A percentile compares a stretch with the other conserved stretches of the same genome.
These are phyloP conservation scores for Penicillium occitanis DNA, from an alignment of 2,329 filamentous ascomycete species.

Conservation along the genomic window DNA sequence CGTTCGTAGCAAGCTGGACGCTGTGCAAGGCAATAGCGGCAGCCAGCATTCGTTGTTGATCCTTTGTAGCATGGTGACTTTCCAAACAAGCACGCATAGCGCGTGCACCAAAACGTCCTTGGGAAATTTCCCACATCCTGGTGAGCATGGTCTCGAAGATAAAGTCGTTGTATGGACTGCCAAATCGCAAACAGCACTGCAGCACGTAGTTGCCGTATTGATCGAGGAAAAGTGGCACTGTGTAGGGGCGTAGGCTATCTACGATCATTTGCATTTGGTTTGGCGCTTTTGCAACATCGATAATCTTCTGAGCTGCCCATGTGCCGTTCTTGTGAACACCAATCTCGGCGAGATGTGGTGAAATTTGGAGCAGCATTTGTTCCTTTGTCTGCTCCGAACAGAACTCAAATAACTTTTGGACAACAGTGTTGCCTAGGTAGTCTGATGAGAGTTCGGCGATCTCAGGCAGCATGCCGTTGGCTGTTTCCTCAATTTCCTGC, in stretches of 20 bases:
- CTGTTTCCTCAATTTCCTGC: slow-evolving; percentile 87
- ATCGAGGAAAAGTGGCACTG: slow-evolving; percentile 87
- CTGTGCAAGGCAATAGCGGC: slow-evolving; percentile 95
- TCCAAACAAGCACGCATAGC: slow-evolving; percentile 97
- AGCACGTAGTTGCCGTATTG: slow-evolving; percentile 99
- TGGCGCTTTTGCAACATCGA: slow-evolving; percentile 87
- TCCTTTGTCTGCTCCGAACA: slow-evolving; percentile 89
- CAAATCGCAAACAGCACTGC: slow-evolving; percentile 93
- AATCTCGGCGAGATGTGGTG: slow-evolving; percentile 91
- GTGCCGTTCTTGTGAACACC: slow-evolving; percentile 99
- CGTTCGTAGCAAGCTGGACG: slow-evolving; percentile 92
- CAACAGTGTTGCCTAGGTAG: slow-evolving; percentile 98
- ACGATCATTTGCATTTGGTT: slow-evolving; percentile 82
- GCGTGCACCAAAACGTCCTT: slow-evolving; percentile 89
- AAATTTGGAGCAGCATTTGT: slow-evolving; percentile 83
- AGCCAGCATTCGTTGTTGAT: slow-evolving; percentile 92
- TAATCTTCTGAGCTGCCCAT: slow-evolving; percentile 99
- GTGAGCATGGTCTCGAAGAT: slow-evolving; percentile 98
- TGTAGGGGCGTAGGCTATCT: slow-evolving; percentile 79
- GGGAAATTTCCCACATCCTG: slow-evolving; percentile 87
- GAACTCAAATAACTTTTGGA: slow-evolving; percentile 96
- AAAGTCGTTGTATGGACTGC: slow-evolving; percentile 85
- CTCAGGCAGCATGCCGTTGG: slow-evolving; percentile 91
- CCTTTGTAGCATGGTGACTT: slow-evolving; percentile 90
- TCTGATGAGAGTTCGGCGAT: slow-evolving; percentile 93